Conservation (phyloP, 169 alveolate genomes). For the Eimeria sp. region DNA sequence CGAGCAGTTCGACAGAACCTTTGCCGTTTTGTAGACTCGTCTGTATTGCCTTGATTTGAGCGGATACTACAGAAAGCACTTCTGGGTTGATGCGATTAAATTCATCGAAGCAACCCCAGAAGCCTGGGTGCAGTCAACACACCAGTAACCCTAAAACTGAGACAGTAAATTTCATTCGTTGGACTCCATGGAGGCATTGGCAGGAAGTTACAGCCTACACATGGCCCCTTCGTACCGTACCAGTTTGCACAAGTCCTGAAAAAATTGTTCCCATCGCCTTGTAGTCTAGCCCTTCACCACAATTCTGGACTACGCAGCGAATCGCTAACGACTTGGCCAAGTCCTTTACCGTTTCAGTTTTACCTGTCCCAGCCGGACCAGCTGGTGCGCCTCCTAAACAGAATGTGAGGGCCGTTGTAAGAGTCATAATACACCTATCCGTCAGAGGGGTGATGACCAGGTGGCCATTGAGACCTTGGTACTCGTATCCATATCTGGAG, state of each 20-base stretch:
- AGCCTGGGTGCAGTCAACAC: slow-evolving; percentile 89
- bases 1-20: slow-evolving; percentile 90
- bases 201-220: neutral
- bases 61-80: slow-evolving; percentile 98
- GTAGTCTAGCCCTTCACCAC: slow-evolving; percentile 96
- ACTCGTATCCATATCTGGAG: slow-evolving; percentile 96
- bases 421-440: slow-evolving; percentile 97
- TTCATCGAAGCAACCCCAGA: slow-evolving; percentile 99
- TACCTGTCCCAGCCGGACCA: slow-evolving; percentile 98
- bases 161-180: neutral
- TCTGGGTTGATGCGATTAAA: slow-evolving; percentile 98
- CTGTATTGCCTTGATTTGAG: slow-evolving; percentile 97
- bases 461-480: slow-evolving; percentile 97
- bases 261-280: slow-evolving; percentile 97
- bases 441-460: slow-evolving; percentile 97
- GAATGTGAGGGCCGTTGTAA: slow-evolving; percentile 96
- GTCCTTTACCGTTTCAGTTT: slow-evolving; percentile 98
- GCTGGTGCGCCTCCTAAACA: slow-evolving; percentile 98
- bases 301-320: slow-evolving; percentile 97
- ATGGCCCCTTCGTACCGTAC: slow-evolving; percentile 19
- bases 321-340: slow-evolving; percentile 98
- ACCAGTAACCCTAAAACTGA: neutral
- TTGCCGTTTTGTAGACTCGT: slow-evolving; percentile 94
- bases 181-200: neutral
- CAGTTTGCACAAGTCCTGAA: slow-evolving; percentile 93